These are phyloP conservation scores for Xylariaceae sp. DNA, from an alignment of 2,329 filamentous ascomycete genomes.

Conservation along the genomic window DNA sequence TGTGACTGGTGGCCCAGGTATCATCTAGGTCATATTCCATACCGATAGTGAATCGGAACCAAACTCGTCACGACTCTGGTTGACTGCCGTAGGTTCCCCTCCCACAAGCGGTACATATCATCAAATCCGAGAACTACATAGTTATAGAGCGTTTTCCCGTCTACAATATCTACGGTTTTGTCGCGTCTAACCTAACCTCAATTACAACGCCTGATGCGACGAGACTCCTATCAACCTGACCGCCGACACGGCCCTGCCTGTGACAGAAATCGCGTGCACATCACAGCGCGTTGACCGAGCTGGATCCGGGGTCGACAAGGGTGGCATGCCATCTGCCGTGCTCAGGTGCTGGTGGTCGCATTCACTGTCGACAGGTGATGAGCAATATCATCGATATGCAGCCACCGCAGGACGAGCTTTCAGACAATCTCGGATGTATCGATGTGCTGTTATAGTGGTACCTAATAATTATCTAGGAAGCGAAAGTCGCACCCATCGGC, in stretches of 20 bases:
- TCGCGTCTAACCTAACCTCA: background rate
- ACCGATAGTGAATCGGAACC: too few species aligned
- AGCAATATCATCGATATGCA: background rate
- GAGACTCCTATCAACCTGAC: background rate
- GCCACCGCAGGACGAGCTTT: background rate
- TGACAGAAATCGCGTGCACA: background rate
- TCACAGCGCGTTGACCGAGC: background rate
- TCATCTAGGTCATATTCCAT: too few species aligned
- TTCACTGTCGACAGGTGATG: background rate
- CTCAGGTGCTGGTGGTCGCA: background rate
- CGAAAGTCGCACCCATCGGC: background rate
- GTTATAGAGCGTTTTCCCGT: too few species aligned
- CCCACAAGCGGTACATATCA: too few species aligned
- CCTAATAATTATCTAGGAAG: background rate
- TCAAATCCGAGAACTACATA: too few species aligned
- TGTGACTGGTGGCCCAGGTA: too few species aligned
- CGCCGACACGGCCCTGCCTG: background rate
- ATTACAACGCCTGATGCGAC: background rate
- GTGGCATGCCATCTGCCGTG: background rate
- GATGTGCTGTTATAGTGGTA: background rate
- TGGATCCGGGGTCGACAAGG: background rate
- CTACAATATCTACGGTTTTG: too few species aligned
- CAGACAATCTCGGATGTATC: background rate
- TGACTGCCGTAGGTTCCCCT: too few species aligned
- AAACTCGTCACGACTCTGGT: too few species aligned